phyloP scores from a whole-genome alignment of 2,329 filamentous ascomycete species.

The Colletotrichum chrysophilum region DNA sequence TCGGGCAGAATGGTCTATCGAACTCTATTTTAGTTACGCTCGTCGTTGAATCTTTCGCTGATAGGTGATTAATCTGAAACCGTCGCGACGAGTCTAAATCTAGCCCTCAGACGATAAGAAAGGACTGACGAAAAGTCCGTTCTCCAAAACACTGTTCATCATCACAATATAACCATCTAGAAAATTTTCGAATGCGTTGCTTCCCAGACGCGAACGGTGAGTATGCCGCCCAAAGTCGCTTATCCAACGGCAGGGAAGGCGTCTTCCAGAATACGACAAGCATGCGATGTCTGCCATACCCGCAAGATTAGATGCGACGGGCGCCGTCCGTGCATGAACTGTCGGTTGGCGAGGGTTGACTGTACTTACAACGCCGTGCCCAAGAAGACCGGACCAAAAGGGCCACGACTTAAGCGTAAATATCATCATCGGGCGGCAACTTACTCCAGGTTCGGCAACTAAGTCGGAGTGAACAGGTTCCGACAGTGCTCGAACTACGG shows the following conservation, averaged over 20 bases:
- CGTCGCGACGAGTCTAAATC: not conserved
- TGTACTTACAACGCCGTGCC: conserved; percentile 35
- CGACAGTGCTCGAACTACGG: not conserved
- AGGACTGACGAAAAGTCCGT: not conserved
- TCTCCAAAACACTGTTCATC: not conserved
- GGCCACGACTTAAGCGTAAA: conserved; percentile 13
- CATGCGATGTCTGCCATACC: conserved; percentile 34
- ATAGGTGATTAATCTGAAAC: not conserved
- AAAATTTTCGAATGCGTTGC: not conserved
- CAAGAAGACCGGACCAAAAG: conserved; percentile 35
- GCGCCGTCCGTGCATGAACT: conserved; percentile 30
- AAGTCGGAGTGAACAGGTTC: not conserved
- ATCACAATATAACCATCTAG: not conserved
- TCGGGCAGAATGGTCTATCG: not conserved
- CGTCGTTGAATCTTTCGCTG: not conserved
- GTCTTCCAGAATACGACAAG: conserved; percentile 28
- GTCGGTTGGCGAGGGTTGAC: conserved; percentile 7
- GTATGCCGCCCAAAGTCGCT: not conserved
- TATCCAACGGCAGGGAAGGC: not conserved
- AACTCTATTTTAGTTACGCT: not conserved
- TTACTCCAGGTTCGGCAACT: not conserved
- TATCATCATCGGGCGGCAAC: not conserved
- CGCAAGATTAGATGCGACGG: conserved; percentile 35
- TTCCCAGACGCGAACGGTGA: not conserved
- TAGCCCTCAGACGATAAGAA: not conserved